These are phyloP conservation scores for Aspergillus fijiensis DNA, from an alignment of 2,329 filamentous ascomycete genomes.

Conservation along the genomic window DNA sequence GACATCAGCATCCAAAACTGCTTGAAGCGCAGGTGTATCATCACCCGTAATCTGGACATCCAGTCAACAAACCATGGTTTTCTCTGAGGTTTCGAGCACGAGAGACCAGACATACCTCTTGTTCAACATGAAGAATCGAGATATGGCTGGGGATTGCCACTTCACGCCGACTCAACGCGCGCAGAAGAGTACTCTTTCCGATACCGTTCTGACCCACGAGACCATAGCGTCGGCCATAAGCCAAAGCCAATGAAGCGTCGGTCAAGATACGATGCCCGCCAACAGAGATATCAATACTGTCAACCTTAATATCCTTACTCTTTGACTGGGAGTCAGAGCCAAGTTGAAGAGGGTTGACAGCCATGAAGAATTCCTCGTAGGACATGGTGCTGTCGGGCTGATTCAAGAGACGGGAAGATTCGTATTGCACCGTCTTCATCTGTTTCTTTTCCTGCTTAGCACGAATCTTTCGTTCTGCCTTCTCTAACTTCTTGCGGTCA, in stretches of 20 bases:
- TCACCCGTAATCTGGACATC: slow-evolving; percentile 76
- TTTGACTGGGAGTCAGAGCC: slow-evolving; percentile 70
- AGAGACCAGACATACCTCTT: slow-evolving; percentile 67
- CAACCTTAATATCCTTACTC: slow-evolving; percentile 98
- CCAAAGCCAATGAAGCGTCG: slow-evolving; percentile 84
- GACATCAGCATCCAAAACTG: slow-evolving; percentile 94
- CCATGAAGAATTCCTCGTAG: slow-evolving; percentile 99
- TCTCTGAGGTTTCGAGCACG: neutral
- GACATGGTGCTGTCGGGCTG: slow-evolving; percentile 80
- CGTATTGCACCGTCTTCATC: slow-evolving; percentile 98
- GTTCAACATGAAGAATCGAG: slow-evolving; percentile 97
- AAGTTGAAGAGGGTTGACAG: slow-evolving; percentile 92
- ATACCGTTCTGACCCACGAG: slow-evolving; percentile 99
- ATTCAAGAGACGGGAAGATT: slow-evolving; percentile 85
- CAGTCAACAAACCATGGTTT: slow-evolving; percentile 17
- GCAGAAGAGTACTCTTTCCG: slow-evolving; percentile 90
- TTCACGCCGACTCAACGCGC: slow-evolving; percentile 89
- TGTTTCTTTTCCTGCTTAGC: slow-evolving; percentile 98
- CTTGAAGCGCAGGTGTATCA: slow-evolving; percentile 90
- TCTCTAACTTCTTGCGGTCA: slow-evolving; percentile 98
- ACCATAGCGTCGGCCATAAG: slow-evolving; percentile 92
- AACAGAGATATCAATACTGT: slow-evolving; percentile 93
- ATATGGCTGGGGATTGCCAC: slow-evolving; percentile 94
- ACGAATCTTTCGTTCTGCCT: slow-evolving; percentile 94
- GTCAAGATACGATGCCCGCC: slow-evolving; percentile 83